Percentiles rank a stretch among this genome's conserved stretches.
Evolutionary conservation across 805 yeast genomes (phyloP).

Genomic region (Candida ortonii): DNA sequence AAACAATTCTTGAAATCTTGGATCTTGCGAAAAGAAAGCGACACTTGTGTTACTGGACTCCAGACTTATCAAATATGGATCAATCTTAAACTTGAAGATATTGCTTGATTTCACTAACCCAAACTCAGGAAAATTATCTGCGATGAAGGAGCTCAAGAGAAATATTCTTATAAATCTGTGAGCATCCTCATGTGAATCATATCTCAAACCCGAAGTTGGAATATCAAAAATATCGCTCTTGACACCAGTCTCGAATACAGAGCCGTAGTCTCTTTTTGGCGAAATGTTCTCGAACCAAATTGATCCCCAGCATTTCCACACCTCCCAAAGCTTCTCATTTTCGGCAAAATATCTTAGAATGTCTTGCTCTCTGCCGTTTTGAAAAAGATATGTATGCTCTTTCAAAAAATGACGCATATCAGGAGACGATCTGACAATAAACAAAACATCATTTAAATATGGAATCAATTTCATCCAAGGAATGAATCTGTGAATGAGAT

Average conservation of each 20-base stretch:
- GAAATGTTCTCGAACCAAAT: constrained; percentile 68
- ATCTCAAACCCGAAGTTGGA: constrained; percentile 61
- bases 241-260: constrained; percentile 55
- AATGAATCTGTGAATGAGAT: constrained; percentile 52
- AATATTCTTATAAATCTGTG: constrained; percentile 52
- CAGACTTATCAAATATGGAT: constrained; percentile 1
- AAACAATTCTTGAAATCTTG: constrained; percentile 22
- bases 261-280: constrained; percentile 51
- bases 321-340: constrained; percentile 67
- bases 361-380: constrained; percentile 30
- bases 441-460: constrained; percentile 58
- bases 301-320: constrained; percentile 85
- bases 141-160: constrained; percentile 47
- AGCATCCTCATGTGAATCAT: constrained; percentile 44
- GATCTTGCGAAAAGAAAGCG: constrained; percentile 27
- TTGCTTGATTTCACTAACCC: constrained; percentile 50
- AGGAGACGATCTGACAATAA: constrained; percentile 30
- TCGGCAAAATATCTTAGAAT: constrained; percentile 50
- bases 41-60: constrained; percentile 22
- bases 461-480: constrained; percentile 69
- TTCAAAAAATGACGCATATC: constrained; percentile 17
- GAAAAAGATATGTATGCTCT: constrained; percentile 10
- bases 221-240: constrained; percentile 56
- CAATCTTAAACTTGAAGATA: constrained; percentile 39
- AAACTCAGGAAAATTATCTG: constrained; percentile 48